Percentiles rank a stretch among this genome's conserved stretches.
Evolutionary conservation across 2,329 filamentous ascomycete species (phyloP).

Genomic region (Epichloe sibirici): DNA sequence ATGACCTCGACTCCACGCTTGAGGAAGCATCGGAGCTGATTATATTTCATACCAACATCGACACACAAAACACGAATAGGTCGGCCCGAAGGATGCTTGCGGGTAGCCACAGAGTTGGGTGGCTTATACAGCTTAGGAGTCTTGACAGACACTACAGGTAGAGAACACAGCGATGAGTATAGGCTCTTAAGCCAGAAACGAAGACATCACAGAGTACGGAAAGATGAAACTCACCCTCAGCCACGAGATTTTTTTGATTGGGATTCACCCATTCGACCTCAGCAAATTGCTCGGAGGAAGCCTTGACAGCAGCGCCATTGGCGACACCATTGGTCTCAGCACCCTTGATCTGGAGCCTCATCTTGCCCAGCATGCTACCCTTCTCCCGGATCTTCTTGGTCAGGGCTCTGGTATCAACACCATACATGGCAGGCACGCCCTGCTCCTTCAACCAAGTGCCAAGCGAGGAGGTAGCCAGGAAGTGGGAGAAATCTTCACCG

Average conservation of each 20-base stretch:
- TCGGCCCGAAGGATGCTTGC: slow-evolving; percentile 82
- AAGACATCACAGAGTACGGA: slow-evolving; percentile 8
- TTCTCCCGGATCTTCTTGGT: slow-evolving; percentile 91
- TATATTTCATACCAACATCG: slow-evolving; percentile 97
- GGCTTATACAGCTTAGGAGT: slow-evolving; percentile 78
- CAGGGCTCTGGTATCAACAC: slow-evolving; percentile 83
- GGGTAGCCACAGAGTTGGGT: slow-evolving; percentile 52
- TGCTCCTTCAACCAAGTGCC: slow-evolving; percentile 96
- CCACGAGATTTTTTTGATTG: slow-evolving; percentile 84
- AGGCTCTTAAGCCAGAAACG: slow-evolving; percentile 11
- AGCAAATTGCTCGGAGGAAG: slow-evolving; percentile 49
- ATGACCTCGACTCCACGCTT: slow-evolving; percentile 85
- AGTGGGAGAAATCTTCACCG: slow-evolving; percentile 91
- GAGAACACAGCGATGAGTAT: slow-evolving; percentile 21
- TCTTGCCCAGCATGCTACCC: slow-evolving; percentile 89
- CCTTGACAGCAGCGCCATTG: slow-evolving; percentile 18
- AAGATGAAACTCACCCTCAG: slow-evolving; percentile 61
- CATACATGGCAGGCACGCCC: slow-evolving; percentile 85
- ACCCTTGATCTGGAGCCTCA: slow-evolving; percentile 55
- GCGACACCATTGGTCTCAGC: slow-evolving; percentile 30
- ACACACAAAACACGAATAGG: slow-evolving; percentile 80
- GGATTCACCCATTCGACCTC: slow-evolving; percentile 80
- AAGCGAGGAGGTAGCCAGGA: slow-evolving; percentile 79
- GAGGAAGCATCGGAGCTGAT: slow-evolving; percentile 89
- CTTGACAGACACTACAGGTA: slow-evolving; percentile 67